Percentiles rank a stretch among this genome's conserved stretches.
These are phyloP conservation scores for Fusarium dimerum DNA, from an alignment of 2,329 filamentous ascomycete genomes.

Conservation along the genomic window DNA sequence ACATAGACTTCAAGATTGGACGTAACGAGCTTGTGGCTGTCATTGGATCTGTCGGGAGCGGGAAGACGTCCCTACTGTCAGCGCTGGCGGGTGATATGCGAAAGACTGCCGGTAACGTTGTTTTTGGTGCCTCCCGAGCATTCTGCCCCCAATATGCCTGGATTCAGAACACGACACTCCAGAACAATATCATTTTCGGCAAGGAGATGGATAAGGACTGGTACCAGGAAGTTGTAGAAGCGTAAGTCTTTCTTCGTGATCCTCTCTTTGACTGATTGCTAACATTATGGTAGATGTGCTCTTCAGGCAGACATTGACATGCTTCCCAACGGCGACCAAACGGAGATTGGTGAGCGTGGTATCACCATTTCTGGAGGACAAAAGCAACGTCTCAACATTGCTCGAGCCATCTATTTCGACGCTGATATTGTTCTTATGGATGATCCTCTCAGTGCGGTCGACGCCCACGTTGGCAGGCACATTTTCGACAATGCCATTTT, in stretches of 20 bases:
- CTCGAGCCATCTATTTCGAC: constrained; percentile 73
- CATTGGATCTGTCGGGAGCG: constrained; percentile 87
- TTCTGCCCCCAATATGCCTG: constrained; percentile 97
- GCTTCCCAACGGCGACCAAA: constrained; percentile 84
- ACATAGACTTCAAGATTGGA: constrained; percentile 67
- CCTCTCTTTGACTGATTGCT: constrained; percentile 12
- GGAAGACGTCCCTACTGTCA: constrained; percentile 86
- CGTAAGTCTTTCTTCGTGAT: constrained; percentile 46
- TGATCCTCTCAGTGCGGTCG: constrained; percentile 68
- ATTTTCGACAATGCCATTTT: constrained; percentile 95
- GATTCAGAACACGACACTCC: constrained; percentile 91
- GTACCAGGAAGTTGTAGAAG: constrained; percentile 83
- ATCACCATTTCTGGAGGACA: constrained; percentile 96
- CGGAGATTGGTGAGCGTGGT: constrained; percentile 92
- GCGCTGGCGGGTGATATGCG: constrained; percentile 94
- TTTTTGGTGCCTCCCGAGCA: constrained; percentile 76
- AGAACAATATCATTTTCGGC: constrained; percentile 89
- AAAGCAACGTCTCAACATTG: constrained; percentile 94
- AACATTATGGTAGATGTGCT: constrained; percentile 61
- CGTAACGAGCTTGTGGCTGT: constrained; percentile 78
- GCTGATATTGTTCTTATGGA: constrained; percentile 70
- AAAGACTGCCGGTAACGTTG: constrained; percentile 71
- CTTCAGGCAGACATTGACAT: constrained; percentile 85
- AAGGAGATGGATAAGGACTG: constrained; percentile 73
- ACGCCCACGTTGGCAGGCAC: constrained; percentile 69